phyloP scores from a whole-genome alignment of 2,329 filamentous ascomycete genomes.

The Botrytis porri region DNA sequence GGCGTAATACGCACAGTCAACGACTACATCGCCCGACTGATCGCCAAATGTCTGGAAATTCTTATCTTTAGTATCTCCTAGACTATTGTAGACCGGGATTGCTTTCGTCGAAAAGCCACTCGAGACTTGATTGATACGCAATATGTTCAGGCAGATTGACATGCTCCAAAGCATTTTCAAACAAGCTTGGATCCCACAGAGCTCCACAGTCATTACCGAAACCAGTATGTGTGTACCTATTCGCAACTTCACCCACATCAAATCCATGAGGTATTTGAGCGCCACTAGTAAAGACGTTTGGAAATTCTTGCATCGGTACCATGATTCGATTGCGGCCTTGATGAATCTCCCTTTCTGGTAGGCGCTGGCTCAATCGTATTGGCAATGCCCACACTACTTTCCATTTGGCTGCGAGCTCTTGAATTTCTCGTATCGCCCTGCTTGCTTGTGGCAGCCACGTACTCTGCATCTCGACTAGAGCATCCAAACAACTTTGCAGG shows the following conservation, averaged over 20 bases:
- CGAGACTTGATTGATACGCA: conserved; percentile 7
- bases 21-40: neutral
- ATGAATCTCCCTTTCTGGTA: neutral
- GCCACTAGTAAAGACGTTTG: neutral
- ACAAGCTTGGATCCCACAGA: neutral
- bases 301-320: no score
- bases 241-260: neutral
- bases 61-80: no score
- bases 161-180: conserved; percentile 9
- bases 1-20: neutral
- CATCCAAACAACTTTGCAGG: neutral
- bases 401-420: conserved; percentile 5
- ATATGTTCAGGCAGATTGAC: neutral
- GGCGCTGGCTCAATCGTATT: neutral
- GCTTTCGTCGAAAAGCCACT: conserved; percentile 5
- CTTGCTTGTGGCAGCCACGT: conserved; percentile 3
- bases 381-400: conserved; percentile 1
- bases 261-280: neutral
- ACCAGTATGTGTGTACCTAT: neutral
- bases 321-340: neutral
- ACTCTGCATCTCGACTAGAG: neutral
- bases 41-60: neutral
- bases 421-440: neutral
- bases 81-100: neutral
- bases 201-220: neutral